Evolutionary conservation across 2,329 filamentous ascomycete genomes (phyloP).

Genomic region (Xylaria sp.): DNA sequence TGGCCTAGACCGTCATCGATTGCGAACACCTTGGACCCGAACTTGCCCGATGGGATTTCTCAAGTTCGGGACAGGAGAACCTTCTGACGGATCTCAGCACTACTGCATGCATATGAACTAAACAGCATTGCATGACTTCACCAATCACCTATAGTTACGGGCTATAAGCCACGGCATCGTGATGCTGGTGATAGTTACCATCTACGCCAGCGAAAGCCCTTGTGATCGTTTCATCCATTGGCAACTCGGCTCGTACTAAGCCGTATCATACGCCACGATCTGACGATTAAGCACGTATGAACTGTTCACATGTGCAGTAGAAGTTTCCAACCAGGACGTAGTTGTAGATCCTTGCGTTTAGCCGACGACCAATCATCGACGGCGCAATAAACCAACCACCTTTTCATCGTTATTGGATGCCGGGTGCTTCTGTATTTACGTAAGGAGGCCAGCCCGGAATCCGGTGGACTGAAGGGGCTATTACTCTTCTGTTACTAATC

Average conservation of each 20-base stretch:
- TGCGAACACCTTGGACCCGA: constrained; percentile 18
- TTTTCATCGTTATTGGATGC: constrained; percentile 16
- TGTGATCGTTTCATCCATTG: not conserved
- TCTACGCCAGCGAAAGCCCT: not conserved
- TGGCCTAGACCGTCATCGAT: constrained; percentile 11
- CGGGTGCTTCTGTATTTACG: constrained; percentile 15
- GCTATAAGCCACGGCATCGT: not conserved
- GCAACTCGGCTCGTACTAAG: not conserved
- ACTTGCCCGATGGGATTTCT: constrained; percentile 17
- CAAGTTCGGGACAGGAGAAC: constrained; percentile 12
- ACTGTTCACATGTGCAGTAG: not conserved
- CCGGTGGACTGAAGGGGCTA: constrained; percentile 9
- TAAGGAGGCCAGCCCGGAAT: constrained; percentile 13
- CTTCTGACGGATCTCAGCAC: constrained; percentile 10
- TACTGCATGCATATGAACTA: constrained; percentile 6
- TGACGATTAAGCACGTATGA: too few relatives aligned
- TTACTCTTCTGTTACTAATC: constrained; percentile 11
- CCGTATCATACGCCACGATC: not conserved
- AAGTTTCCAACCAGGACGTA: too few relatives aligned
- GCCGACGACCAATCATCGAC: constrained; percentile 11
- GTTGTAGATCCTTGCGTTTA: not conserved
- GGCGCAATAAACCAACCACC: constrained; percentile 13
- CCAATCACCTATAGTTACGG: constrained; percentile 8
- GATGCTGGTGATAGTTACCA: constrained; percentile 14
- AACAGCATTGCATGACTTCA: constrained; percentile 15